Evolutionary conservation across 495 filamentous ascomycete genomes (phyloP).

Genomic region (Echria macrotheca): DNA sequence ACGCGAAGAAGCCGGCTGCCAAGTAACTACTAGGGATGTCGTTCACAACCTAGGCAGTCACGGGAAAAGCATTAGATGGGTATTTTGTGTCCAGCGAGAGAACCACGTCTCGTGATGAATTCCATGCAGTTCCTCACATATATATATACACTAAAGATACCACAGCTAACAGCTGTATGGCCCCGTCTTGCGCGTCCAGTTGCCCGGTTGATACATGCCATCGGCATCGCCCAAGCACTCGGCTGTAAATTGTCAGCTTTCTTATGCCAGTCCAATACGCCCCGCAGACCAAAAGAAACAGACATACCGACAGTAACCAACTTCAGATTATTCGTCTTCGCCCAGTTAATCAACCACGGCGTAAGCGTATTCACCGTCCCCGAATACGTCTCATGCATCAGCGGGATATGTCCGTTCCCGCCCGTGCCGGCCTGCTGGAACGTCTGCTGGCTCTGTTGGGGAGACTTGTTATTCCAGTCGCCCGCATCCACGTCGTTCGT

Average conservation of each 20-base stretch:
- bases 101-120: too few species aligned
- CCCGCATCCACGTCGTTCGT: slow-evolving; percentile 49
- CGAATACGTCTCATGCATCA: slow-evolving; percentile 52
- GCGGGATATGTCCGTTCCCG: slow-evolving; percentile 48
- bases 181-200: slow-evolving; percentile 26
- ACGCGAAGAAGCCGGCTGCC: slow-evolving; percentile 13
- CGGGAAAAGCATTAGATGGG: too few species aligned
- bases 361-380: slow-evolving; percentile 43
- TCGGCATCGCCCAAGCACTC: slow-evolving; percentile 45
- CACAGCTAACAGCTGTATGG: slow-evolving; percentile 18
- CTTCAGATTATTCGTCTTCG: slow-evolving; percentile 44
- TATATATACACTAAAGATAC: slow-evolving; percentile 1
- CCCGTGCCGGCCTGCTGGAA: slow-evolving; percentile 41
- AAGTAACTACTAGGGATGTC: too few species aligned
- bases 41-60: too few species aligned
- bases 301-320: slow-evolving; percentile 48
- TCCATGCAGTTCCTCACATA: too few species aligned
- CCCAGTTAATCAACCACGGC: slow-evolving; percentile 51
- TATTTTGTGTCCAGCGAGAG: too few species aligned
- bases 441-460: slow-evolving; percentile 36
- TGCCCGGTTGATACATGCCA: slow-evolving; percentile 41
- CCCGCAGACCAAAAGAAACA: not conserved
- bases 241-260: slow-evolving; percentile 29
- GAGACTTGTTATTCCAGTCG: slow-evolving; percentile 48
- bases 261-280: not conserved